phyloP scores from a whole-genome alignment of 2,329 filamentous ascomycete genomes.

The Curvularia sp. region DNA sequence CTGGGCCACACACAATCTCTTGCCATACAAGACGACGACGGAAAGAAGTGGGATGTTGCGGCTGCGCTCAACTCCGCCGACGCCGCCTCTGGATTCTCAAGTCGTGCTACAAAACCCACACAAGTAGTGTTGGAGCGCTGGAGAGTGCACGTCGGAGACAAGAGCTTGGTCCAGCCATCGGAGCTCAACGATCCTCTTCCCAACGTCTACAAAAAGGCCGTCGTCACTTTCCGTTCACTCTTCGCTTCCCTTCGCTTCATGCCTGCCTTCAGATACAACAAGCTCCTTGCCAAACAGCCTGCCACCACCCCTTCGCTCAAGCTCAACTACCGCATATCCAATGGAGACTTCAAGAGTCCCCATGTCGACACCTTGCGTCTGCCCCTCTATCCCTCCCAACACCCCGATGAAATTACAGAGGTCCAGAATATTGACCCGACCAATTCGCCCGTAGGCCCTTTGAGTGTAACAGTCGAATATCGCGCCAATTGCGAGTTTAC shows the following conservation, averaged over 20 bases:
- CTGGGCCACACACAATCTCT: slow-evolving; percentile 85
- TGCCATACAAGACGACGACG: slow-evolving; percentile 85
- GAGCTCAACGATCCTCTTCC: slow-evolving; percentile 70
- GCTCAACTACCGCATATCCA: slow-evolving; percentile 80
- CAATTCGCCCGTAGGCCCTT: slow-evolving; percentile 83
- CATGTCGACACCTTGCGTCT: slow-evolving; percentile 73
- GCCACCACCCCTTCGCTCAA: slow-evolving; percentile 68
- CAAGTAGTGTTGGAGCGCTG: slow-evolving; percentile 91
- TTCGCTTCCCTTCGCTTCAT: slow-evolving; percentile 82
- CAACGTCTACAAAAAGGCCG: slow-evolving; percentile 95
- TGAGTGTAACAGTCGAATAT: slow-evolving; percentile 83
- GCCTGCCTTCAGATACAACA: slow-evolving; percentile 85
- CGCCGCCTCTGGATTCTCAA: slow-evolving; percentile 57
- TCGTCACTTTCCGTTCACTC: slow-evolving; percentile 90
- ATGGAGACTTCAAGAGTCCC: slow-evolving; percentile 61
- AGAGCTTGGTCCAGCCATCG: slow-evolving; percentile 59
- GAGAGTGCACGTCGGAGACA: slow-evolving; percentile 79
- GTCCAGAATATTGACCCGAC: slow-evolving; percentile 76
- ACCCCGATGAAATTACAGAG: slow-evolving; percentile 69
- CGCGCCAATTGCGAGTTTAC: slow-evolving; percentile 89
- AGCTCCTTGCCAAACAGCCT: slow-evolving; percentile 73
- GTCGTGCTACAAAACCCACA: slow-evolving; percentile 56
- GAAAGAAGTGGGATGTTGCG: slow-evolving; percentile 90
- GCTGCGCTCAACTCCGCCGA: slow-evolving; percentile 76
- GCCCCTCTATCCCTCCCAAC: slow-evolving; percentile 66